These are phyloP conservation scores for Pezicula carpinea DNA, from an alignment of 2,329 filamentous ascomycete genomes.

Conservation along the genomic window DNA sequence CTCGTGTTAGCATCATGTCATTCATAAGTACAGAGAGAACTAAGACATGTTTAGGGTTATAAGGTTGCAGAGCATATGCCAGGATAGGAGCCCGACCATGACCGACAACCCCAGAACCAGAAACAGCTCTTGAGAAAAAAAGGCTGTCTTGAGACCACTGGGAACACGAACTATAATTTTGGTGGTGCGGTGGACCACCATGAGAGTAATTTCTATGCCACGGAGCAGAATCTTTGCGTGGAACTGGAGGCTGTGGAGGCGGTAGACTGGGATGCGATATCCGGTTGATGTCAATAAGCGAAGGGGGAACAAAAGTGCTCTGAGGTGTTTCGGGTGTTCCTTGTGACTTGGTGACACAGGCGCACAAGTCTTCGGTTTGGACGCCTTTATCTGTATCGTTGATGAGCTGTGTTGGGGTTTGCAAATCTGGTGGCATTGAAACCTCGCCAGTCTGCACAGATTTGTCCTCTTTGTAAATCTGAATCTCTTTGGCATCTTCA, in stretches of 20 bases:
- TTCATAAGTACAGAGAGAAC: constrained; percentile 26
- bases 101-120: too few species aligned
- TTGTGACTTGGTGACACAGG: constrained; percentile 12
- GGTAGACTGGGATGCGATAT: too few species aligned
- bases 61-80: too few species aligned
- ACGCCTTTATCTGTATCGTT: constrained; percentile 20
- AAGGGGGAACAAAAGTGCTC: constrained; percentile 7
- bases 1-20: not conserved
- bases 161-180: too few species aligned
- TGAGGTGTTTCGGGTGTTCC: constrained; percentile 21
- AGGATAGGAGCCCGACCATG: too few species aligned
- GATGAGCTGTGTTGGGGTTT: not conserved
- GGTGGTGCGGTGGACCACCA: too few species aligned
- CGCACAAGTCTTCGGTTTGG: constrained; percentile 16
- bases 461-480: constrained; percentile 16
- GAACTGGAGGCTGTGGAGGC: too few species aligned
- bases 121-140: too few species aligned
- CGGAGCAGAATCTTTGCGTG: too few species aligned
- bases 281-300: not conserved
- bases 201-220: too few species aligned
- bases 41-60: not conserved
- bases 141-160: too few species aligned
- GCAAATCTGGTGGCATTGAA: too few species aligned
- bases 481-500: constrained; percentile 12
- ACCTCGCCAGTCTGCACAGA: constrained; percentile 21